phyloP scores from a whole-genome alignment of 176 grass and related monocot species.

The Oryza rufipogon region DNA sequence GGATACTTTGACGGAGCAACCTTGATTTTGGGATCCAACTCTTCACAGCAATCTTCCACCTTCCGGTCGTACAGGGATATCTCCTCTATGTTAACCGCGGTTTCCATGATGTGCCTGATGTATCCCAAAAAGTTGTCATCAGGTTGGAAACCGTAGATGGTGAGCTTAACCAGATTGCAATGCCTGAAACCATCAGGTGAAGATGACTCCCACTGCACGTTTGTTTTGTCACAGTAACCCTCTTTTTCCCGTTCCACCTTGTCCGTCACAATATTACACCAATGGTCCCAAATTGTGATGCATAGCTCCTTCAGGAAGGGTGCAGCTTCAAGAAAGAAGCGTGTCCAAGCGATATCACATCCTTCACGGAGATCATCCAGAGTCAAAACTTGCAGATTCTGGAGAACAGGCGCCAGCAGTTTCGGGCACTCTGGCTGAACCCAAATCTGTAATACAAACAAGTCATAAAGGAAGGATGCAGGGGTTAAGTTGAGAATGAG shows the following conservation, averaged over 20 bases:
- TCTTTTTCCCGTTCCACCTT: neutral
- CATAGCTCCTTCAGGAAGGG: neutral
- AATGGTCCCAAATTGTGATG: neutral
- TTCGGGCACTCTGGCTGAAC: conserved; percentile 13
- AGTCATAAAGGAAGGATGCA: neutral
- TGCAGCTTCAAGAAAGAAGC: neutral
- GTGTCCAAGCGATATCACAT: neutral
- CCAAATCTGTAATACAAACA: neutral
- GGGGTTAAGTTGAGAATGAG: no score
- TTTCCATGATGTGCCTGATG: neutral
- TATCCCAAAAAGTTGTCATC: neutral
- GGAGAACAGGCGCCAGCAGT: neutral
- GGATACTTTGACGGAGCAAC: no score
- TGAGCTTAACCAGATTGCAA: neutral
- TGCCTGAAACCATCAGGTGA: neutral
- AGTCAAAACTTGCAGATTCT: neutral
- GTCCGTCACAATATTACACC: neutral
- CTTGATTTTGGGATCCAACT: no score
- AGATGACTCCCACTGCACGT: no score
- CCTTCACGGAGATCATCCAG: conserved; percentile 11
- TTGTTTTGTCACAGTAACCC: neutral
- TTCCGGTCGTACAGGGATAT: neutral
- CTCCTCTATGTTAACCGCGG: neutral
- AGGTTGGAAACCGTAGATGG: neutral
- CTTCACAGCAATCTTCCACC: no score